Evolutionary conservation across 192 early-diverging fungal species (phyloP).

Genomic region (Physocladia obscura): DNA sequence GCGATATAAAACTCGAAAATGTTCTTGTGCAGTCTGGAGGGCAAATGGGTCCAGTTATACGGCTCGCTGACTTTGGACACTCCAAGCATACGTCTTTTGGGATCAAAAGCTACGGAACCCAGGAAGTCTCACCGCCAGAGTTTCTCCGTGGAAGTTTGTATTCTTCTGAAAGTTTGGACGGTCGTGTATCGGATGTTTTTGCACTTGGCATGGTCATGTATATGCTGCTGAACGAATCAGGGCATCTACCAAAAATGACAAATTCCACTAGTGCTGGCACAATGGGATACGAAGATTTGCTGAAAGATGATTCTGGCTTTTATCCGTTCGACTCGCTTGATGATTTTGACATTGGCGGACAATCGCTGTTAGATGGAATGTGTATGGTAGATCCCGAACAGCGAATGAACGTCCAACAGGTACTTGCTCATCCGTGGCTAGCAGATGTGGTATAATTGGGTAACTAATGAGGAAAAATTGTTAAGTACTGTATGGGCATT

Average conservation of each 20-base stretch:
- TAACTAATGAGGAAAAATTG: too few species aligned
- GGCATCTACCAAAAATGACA: slow-evolving; percentile 2
- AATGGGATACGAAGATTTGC: not conserved
- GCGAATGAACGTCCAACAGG: too few species aligned
- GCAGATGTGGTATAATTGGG: too few species aligned
- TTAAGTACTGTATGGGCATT: too few species aligned
- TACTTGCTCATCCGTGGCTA: too few species aligned
- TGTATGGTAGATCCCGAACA: too few species aligned
- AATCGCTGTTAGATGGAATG: too few species aligned
- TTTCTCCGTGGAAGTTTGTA: slow-evolving; percentile 6
- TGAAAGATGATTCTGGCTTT: too few species aligned
- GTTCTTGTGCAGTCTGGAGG: slow-evolving; percentile 30
- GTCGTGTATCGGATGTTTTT: slow-evolving; percentile 17
- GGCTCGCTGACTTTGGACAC: slow-evolving; percentile 30
- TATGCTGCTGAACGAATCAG: slow-evolving; percentile 1
- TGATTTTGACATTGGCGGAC: too few species aligned
- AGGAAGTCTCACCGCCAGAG: too few species aligned
- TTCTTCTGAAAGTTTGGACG: not conserved
- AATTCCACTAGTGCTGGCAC: not conserved
- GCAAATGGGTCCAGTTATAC: not conserved
- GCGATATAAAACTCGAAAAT: slow-evolving; percentile 64
- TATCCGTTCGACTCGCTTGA: too few species aligned
- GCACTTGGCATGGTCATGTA: slow-evolving; percentile 18
- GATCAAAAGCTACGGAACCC: not conserved
- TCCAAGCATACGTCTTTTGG: not conserved